Evolutionary conservation across 805 yeast species (phyloP), one percentile per base, ranked within the genome.

Genomic region (Ogataea nitratoaversa): DNA sequence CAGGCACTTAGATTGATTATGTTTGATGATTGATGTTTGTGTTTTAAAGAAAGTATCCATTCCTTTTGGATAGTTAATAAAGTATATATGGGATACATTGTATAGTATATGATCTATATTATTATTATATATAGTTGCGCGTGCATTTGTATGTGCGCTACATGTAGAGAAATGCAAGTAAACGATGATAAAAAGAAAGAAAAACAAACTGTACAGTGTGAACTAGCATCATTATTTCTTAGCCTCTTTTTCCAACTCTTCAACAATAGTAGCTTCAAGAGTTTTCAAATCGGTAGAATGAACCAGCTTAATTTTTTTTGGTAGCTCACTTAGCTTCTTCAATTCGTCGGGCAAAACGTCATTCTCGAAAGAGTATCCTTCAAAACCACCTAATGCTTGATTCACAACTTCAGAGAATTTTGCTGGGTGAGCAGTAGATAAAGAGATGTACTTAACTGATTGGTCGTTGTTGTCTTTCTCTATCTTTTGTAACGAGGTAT

Each of bases 361-460:
- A 36, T 72, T 72, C 56, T 88, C 96, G 58, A 93, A 93, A 4
- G 89, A 78, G 67, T 93, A 93, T 17, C 78, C 89, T 11, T 72
- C 76, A 46, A 79, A 72, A 1, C 72, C 72, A 34, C 65, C 59
- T 49, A 93, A 72, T 3, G 98, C 88, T 53, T 75, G 68, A 63
- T 90, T 83, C 19, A 93, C 99, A 37, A 96, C 99, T 48, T 88
- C 97, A 19, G 96, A 86, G 58, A 93, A 93, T 67, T 93, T 93
- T 45, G 99, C 99, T 32, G 99, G 99, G 62, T 93, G 99, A 8
- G 99, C 99, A 35, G 99, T 93, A 9, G 97, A 84, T 43, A 93
- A 76, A 5, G 96, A 84, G 33, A 93, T 73, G 58, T 75, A 75
- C 41, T 76, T 69, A 30, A 71, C 64, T 22, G 68, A 58, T 18